Percentiles rank a stretch among this genome's conserved stretches.
Evolutionary conservation across 164 flowering plant species (phyloP).

Genomic region (Nelumbo lutea): DNA sequence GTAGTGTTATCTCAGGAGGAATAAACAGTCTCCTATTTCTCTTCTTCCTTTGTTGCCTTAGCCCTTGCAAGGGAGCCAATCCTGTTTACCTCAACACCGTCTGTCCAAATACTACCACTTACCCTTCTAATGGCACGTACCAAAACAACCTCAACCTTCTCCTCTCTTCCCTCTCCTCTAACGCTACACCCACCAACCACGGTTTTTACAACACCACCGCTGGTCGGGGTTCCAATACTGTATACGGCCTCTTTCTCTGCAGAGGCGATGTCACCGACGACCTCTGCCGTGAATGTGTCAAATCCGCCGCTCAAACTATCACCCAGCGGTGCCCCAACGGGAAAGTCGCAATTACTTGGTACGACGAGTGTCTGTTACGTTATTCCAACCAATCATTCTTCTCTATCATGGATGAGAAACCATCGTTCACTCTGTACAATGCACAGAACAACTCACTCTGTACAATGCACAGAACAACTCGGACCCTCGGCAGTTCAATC

Average conservation of each 20-base stretch:
- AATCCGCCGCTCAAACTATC: background rate
- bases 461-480: slow-evolving; percentile 1
- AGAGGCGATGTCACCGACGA: slow-evolving; percentile 19
- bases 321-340: slow-evolving; percentile 13
- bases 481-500: slow-evolving; percentile 11
- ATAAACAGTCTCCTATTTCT: background rate
- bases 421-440: background rate
- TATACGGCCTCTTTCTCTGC: slow-evolving; percentile 19
- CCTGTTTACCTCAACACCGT: background rate
- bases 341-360: slow-evolving; percentile 17
- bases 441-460: background rate
- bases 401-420: background rate
- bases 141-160: slow-evolving; percentile 13
- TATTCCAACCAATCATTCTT: slow-evolving; percentile 22
- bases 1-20: too few species aligned
- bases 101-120: background rate
- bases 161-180: slow-evolving; percentile 14
- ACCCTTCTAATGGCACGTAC: slow-evolving; percentile 5
- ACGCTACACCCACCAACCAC: background rate
- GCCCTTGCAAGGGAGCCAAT: background rate
- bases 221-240: slow-evolving; percentile 9
- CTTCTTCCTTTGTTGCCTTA: background rate
- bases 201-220: slow-evolving; percentile 12
- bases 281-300: slow-evolving; percentile 20
- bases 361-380: slow-evolving; percentile 28